phyloP scores from a whole-genome alignment of 2,329 filamentous ascomycete genomes.

The Hypocreales sp. region DNA sequence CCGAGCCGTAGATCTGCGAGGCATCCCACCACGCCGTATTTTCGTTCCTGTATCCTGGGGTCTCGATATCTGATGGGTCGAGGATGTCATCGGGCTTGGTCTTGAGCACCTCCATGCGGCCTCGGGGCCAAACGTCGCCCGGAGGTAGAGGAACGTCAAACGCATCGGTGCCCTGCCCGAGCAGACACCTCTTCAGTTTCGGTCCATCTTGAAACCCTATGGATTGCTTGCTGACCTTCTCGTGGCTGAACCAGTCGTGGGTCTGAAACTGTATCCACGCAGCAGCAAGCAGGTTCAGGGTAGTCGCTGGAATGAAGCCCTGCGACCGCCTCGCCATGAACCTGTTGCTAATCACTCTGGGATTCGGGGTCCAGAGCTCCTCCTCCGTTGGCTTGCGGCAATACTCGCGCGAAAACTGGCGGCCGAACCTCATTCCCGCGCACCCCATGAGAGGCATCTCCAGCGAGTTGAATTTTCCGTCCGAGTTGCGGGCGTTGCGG shows the following conservation, averaged over 20 bases:
- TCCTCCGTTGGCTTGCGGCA: slow-evolving; percentile 1
- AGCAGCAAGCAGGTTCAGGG: neutral
- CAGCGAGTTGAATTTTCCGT: slow-evolving; percentile 1
- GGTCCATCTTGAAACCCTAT: no score
- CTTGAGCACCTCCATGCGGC: neutral
- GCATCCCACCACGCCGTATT: slow-evolving; percentile 2
- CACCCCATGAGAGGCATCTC: slow-evolving; percentile 1
- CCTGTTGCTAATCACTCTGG: neutral
- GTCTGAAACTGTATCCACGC: slow-evolving; percentile 2
- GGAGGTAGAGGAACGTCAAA: neutral
- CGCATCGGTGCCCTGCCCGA: neutral
- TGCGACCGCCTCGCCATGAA: neutral
- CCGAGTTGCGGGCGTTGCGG: neutral
- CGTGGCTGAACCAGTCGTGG: slow-evolving; percentile 1
- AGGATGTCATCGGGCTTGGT: slow-evolving; percentile 1
- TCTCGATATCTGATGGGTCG: neutral
- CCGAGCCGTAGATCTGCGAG: slow-evolving; percentile 1
- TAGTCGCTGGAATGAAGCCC: slow-evolving; percentile 1
- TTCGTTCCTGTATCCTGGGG: neutral
- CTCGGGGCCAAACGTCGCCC: neutral
- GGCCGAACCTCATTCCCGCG: slow-evolving; percentile 1
- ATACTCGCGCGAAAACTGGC: slow-evolving; percentile 1
- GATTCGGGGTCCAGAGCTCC: slow-evolving; percentile 1
- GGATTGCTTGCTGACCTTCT: slow-evolving; percentile 1
- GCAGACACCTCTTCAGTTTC: neutral